Conservation (phyloP, 2,329 filamentous ascomycete genomes). For the Epichloe glyceriae region DNA sequence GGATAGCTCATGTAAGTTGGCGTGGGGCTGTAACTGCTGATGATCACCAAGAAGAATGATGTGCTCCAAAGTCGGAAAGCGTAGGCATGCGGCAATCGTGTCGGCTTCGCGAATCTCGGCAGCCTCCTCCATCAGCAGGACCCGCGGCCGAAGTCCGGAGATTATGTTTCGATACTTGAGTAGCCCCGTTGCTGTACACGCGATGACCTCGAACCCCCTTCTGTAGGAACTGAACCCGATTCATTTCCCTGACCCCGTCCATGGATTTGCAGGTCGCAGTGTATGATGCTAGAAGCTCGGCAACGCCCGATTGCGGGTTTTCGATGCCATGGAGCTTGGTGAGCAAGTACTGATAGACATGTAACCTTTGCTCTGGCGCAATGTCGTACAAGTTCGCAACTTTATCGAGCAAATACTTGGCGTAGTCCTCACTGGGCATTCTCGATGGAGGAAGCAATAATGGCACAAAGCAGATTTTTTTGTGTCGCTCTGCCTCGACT, state of each 20-base stretch:
- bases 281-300: constrained; percentile 35
- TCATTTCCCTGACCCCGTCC: constrained; percentile 45
- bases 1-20: constrained; percentile 46
- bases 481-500: constrained; percentile 1
- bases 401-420: neutral
- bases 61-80: constrained; percentile 34
- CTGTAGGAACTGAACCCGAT: constrained; percentile 34
- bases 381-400: constrained; percentile 1
- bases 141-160: constrained; percentile 48
- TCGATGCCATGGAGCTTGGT: neutral
- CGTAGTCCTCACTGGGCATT: neutral
- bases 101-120: constrained; percentile 61
- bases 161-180: constrained; percentile 68
- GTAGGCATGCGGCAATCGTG: constrained; percentile 36
- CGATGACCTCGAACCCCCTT: constrained; percentile 37
- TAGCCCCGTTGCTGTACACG: constrained; percentile 64
- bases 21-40: constrained; percentile 61
- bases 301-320: neutral
- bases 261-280: constrained; percentile 34
- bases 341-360: constrained; percentile 2
- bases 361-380: neutral
- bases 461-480: constrained; percentile 23
- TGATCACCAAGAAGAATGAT: constrained; percentile 61
- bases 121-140: constrained; percentile 68
- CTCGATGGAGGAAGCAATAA: neutral